Conservation (phyloP, 495 filamentous ascomycete genomes). For the Penicillium chermesinum region DNA sequence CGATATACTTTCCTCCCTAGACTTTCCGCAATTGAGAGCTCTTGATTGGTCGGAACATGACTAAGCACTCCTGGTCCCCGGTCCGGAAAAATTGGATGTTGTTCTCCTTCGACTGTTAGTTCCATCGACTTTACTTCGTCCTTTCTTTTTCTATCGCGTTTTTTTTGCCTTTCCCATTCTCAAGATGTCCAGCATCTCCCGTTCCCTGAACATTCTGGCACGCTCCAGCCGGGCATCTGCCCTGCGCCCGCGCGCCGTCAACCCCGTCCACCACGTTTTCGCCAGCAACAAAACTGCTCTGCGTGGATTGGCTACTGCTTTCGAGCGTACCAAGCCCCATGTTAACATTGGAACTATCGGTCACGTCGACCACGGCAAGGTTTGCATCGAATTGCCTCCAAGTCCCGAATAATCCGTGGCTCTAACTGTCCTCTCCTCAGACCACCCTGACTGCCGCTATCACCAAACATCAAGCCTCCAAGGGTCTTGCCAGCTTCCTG, state of each 20-base stretch:
- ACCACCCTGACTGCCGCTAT: constrained; percentile 97
- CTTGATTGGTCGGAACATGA: constrained; percentile 37
- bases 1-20: too few species aligned
- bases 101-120: constrained; percentile 22
- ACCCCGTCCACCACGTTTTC: constrained; percentile 67
- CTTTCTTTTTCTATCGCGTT: constrained; percentile 27
- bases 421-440: constrained; percentile 46
- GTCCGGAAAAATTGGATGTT: constrained; percentile 38
- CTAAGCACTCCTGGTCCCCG: constrained; percentile 31
- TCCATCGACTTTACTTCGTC: constrained; percentile 31
- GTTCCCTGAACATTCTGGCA: constrained; percentile 63
- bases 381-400: constrained; percentile 31
- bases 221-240: constrained; percentile 62
- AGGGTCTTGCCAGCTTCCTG: constrained; percentile 88
- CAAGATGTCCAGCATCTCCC: constrained; percentile 61
- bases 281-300: constrained; percentile 60
- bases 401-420: constrained; percentile 11
- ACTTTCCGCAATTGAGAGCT: constrained; percentile 30
- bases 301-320: constrained; percentile 71
- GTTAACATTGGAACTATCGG: constrained; percentile 99
- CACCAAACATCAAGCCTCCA: constrained; percentile 91
- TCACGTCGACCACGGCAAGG: constrained; percentile 99
- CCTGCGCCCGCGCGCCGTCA: constrained; percentile 54
- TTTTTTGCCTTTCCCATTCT: constrained; percentile 30
- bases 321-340: constrained; percentile 90